Percentiles rank a stretch among this genome's conserved stretches.
Conservation (phyloP, 1,139 yeast genomes). For the Suhomyces bribrorum region DNA sequence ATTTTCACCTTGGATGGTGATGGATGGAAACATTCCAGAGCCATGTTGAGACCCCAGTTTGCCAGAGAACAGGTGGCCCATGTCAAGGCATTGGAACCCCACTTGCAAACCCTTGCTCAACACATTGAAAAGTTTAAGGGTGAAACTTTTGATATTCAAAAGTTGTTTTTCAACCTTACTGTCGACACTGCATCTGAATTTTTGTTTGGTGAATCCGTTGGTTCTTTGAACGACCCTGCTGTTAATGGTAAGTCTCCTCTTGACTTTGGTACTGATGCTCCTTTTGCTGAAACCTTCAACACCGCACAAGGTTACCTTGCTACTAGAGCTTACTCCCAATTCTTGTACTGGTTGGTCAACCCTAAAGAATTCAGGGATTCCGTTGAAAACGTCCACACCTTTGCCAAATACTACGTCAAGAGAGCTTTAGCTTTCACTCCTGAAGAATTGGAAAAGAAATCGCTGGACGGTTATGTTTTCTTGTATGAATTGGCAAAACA, state of each 20-base stretch:
- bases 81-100: slow-evolving; percentile 28
- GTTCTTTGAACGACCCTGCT: slow-evolving; percentile 34
- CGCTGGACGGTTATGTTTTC: slow-evolving; percentile 47
- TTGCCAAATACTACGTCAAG: slow-evolving; percentile 29
- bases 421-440: slow-evolving; percentile 23
- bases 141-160: slow-evolving; percentile 45
- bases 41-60: slow-evolving; percentile 32
- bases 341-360: slow-evolving; percentile 35
- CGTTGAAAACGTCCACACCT: slow-evolving; percentile 34
- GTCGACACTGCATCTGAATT: slow-evolving; percentile 62
- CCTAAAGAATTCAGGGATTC: slow-evolving; percentile 32
- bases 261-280: slow-evolving; percentile 12
- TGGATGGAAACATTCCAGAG: slow-evolving; percentile 30
- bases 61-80: slow-evolving; percentile 32
- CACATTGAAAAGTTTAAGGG: slow-evolving; percentile 19
- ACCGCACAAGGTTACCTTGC: slow-evolving; percentile 39
- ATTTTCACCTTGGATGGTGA: slow-evolving; percentile 29
- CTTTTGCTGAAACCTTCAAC: slow-evolving; percentile 48
- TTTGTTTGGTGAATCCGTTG: slow-evolving; percentile 56
- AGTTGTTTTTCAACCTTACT: slow-evolving; percentile 50
- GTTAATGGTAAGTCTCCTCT: slow-evolving; percentile 28
- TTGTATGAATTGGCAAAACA: slow-evolving; percentile 52
- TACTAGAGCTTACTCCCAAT: slow-evolving; percentile 38
- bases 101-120: slow-evolving; percentile 21
- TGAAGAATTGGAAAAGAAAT: slow-evolving; percentile 34